A percentile compares a stretch with the other conserved stretches of the same genome.
Evolutionary conservation across 352 stramenopile species (phyloP).

Genomic region (Globisporangium perplexum): DNA sequence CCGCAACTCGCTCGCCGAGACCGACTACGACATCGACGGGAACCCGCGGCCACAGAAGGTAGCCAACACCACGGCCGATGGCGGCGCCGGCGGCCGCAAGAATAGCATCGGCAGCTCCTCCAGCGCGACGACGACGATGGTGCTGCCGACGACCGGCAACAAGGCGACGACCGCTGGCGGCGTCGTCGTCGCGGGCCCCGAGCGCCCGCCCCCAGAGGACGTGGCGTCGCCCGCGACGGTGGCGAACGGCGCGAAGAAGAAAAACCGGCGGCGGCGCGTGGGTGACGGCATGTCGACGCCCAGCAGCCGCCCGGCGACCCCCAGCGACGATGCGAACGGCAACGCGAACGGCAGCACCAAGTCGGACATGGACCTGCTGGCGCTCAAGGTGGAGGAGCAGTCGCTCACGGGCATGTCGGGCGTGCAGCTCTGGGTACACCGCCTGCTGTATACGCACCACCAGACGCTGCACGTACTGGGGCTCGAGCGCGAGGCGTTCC

Average conservation of each 20-base stretch:
- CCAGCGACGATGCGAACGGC: constrained; percentile 1
- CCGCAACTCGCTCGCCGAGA: constrained; percentile 54
- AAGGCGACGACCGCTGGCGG: not conserved
- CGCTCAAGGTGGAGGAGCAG: constrained; percentile 35
- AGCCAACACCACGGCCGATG: constrained; percentile 14
- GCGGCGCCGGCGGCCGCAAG: not conserved
- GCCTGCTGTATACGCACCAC: constrained; percentile 58
- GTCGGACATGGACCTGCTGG: constrained; percentile 16
- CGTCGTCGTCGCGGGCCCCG: not conserved
- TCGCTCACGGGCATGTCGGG: constrained; percentile 51
- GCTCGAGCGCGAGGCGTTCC: constrained; percentile 45
- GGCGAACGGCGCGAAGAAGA: constrained; percentile 1
- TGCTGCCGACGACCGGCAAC: not conserved
- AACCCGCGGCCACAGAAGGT: constrained; percentile 29
- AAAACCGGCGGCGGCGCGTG: constrained; percentile 5
- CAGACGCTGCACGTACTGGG: constrained; percentile 45
- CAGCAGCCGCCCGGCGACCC: constrained; percentile 10
- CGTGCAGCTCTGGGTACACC: constrained; percentile 66
- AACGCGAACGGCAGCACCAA: constrained; percentile 3
- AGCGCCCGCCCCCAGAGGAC: not conserved
- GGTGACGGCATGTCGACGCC: constrained; percentile 3
- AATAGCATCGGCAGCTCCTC: not conserved
- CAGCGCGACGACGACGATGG: not conserved
- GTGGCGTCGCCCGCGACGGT: constrained; percentile 5
- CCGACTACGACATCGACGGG: constrained; percentile 40